Base-by-base conservation (phyloP, 208 protist genomes). In the Strigomonas oncopelti region DNA sequence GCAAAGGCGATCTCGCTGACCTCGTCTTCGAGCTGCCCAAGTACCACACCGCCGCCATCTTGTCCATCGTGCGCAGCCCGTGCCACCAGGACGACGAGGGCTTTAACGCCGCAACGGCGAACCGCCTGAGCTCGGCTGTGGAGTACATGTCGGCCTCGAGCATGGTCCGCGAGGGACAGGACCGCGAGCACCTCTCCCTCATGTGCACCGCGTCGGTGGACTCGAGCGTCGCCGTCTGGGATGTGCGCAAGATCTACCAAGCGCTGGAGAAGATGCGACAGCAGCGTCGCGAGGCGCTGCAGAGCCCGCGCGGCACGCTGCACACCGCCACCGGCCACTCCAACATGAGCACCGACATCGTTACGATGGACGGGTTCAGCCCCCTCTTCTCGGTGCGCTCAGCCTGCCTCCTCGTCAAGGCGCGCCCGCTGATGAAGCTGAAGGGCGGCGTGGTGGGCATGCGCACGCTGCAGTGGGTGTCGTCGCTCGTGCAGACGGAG, bases 11-110 rank as follows among this genome's bases (percentile, higher is more conserved):
- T 22, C 22, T 87, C 0, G 86, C 80, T 0, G 78, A 91, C 59
- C 18, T 96, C 9, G 86, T 96, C 20, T 93, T 82, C 79, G 90
- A 96, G 72, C 69, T 96, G 29, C 88, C 88, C 31, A 92, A 91
- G 59, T 86, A 85, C 65, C 90, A 96, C 69, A 79, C 66, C 31
- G 75, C 75, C 24, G 72, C 75, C 20, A 80, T 96, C 65, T 63
- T 93, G 3, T 77, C 84, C 55, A 91, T 96, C 48, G 76, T 71
- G 4, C 75, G 85, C 56, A 92, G 85, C 61, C 90, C 90, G 0
- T 90, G 87, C 62, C 83, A 93, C 51, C 68, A 77, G 16, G 75
- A 85, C 65, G 74, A 78, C 52, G 72, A 67, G 9, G 77, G 60
- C 27, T 69, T 61, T 16, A 78, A 85, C 63, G 54, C 82, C 25